These are phyloP conservation scores for Chytridium lagenaria DNA, from an alignment of 371 early-diverging fungal genomes.

Conservation along the genomic window DNA sequence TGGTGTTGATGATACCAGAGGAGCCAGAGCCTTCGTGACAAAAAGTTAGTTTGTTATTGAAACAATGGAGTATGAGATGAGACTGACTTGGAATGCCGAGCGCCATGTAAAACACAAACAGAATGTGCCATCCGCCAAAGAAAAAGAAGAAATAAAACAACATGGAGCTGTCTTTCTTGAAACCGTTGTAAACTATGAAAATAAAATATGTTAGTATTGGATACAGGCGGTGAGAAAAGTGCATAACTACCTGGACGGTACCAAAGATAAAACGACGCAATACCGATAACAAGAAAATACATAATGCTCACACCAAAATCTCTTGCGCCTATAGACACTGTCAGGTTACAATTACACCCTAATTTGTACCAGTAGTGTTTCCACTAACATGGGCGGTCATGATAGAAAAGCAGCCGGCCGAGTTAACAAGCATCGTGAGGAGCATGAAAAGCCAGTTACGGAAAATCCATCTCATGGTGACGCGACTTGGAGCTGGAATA, in stretches of 20 bases:
- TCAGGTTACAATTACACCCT: no score
- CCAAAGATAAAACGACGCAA: constrained; percentile 32
- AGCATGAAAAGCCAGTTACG: constrained; percentile 16
- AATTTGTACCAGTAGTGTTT: constrained; percentile 24
- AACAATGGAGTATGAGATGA: background rate
- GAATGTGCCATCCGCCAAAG: constrained; percentile 30
- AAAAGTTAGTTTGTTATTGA: background rate
- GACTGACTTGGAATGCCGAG: constrained; percentile 26
- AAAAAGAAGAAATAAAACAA: constrained; percentile 35
- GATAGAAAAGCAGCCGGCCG: constrained; percentile 26
- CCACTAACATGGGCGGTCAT: constrained; percentile 37
- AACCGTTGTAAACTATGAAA: constrained; percentile 37
- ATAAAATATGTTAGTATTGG: background rate
- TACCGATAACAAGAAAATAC: constrained; percentile 22
- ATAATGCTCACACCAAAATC: constrained; percentile 36
- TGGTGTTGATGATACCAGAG: constrained; percentile 28
- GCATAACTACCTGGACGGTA: constrained; percentile 20
- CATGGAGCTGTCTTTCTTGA: constrained; percentile 31
- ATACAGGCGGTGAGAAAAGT: background rate
- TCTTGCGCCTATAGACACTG: constrained; percentile 7
- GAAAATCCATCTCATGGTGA: constrained; percentile 27
- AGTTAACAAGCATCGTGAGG: constrained; percentile 19
- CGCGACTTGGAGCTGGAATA: constrained; percentile 19
- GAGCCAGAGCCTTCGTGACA: constrained; percentile 22
- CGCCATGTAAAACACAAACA: constrained; percentile 33